Percentiles rank a stretch among this genome's conserved stretches.
These are phyloP conservation scores for Aureobasidium vineae DNA, from an alignment of 2,329 filamentous ascomycete species.

Conservation along the genomic window DNA sequence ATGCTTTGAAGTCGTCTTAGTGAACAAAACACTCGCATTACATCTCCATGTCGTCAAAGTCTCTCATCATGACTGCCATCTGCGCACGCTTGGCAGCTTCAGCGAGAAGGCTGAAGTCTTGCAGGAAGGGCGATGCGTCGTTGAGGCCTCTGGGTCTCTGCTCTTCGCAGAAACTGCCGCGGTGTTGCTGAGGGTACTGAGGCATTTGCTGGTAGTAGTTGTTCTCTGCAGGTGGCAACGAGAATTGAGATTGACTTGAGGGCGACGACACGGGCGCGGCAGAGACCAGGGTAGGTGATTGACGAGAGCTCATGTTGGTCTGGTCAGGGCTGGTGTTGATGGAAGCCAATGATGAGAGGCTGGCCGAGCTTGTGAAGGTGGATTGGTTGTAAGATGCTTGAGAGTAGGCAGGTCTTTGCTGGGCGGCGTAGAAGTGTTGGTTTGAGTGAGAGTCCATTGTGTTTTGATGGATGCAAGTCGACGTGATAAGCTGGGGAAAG, in stretches of 20 bases:
- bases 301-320: constrained; percentile 32
- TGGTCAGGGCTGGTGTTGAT: constrained; percentile 31
- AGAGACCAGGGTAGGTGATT: constrained; percentile 39
- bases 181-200: constrained; percentile 33
- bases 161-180: constrained; percentile 30
- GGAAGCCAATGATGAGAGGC: constrained; percentile 42
- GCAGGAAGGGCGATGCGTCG: constrained; percentile 63
- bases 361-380: constrained; percentile 45
- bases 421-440: constrained; percentile 20
- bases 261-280: constrained; percentile 38
- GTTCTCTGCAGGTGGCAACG: constrained; percentile 33
- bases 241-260: constrained; percentile 35
- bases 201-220: constrained; percentile 32
- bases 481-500: constrained; percentile 18
- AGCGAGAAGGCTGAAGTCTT: constrained; percentile 80
- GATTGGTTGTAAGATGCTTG: constrained; percentile 38
- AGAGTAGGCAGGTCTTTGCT: constrained; percentile 39
- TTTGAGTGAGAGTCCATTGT: constrained; percentile 25
- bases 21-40: constrained; percentile 29
- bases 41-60: constrained; percentile 72
- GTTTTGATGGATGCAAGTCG: background rate
- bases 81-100: constrained; percentile 93
- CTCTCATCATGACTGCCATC: constrained; percentile 82
- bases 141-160: constrained; percentile 38
- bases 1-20: background rate